Evolutionary conservation across 352 stramenopile genomes (phyloP).

Genomic region (Phytophthora vignae): DNA sequence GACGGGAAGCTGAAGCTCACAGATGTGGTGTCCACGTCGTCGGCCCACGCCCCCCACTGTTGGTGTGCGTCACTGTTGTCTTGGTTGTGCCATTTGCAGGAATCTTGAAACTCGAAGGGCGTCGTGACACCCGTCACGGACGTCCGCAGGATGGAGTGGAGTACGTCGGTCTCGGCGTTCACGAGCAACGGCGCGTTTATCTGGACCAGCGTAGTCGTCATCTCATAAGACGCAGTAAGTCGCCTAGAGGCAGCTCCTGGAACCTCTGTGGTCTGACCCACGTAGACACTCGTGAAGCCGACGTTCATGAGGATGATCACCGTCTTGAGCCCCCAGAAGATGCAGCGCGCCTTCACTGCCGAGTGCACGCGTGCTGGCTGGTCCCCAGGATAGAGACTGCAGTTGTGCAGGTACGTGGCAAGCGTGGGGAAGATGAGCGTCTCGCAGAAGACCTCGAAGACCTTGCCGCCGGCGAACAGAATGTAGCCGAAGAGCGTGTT

Average conservation of each 20-base stretch:
- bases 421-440: constrained; percentile 69
- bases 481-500: constrained; percentile 61
- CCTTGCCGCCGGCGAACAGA: constrained; percentile 56
- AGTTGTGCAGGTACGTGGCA: constrained; percentile 69
- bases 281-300: constrained; percentile 62
- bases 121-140: constrained; percentile 23
- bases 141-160: constrained; percentile 41
- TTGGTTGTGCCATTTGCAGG: constrained; percentile 15
- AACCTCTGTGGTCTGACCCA: constrained; percentile 39
- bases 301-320: constrained; percentile 77
- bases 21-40: constrained; percentile 52
- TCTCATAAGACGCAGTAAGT: constrained; percentile 13
- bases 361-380: constrained; percentile 59
- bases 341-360: constrained; percentile 46
- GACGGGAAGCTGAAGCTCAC: constrained; percentile 44
- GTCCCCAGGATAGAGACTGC: constrained; percentile 61
- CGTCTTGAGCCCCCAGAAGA: constrained; percentile 70
- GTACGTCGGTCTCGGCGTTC: constrained; percentile 17
- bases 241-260: constrained; percentile 6
- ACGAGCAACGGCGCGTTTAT: constrained; percentile 13
- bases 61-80: constrained; percentile 8
- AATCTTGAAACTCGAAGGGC: constrained; percentile 38
- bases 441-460: constrained; percentile 68
- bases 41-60: constrained; percentile 33
- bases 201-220: constrained; percentile 9